These are phyloP conservation scores for Fusarium transvaalense DNA, from an alignment of 2,329 filamentous ascomycete genomes.

Conservation along the genomic window DNA sequence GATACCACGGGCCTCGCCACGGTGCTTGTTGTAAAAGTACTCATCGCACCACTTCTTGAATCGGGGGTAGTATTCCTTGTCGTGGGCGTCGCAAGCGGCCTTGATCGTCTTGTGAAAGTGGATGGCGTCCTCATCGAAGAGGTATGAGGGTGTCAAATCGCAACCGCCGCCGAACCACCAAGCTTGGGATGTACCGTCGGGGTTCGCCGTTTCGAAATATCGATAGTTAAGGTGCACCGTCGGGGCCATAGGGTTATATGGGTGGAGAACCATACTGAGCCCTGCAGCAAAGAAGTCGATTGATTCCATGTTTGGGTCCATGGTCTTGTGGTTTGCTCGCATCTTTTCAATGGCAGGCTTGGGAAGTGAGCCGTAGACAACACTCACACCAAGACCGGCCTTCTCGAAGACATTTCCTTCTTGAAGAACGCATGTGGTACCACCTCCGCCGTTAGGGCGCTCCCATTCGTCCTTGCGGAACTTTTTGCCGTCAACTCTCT, in stretches of 20 bases:
- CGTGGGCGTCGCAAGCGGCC: conserved; percentile 91
- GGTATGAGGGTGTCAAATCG: conserved; percentile 91
- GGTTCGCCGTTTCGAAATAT: conserved; percentile 95
- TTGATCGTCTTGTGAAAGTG: conserved; percentile 97
- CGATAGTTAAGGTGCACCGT: conserved; percentile 99
- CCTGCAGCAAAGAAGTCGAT: conserved; percentile 97
- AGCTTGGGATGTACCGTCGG: conserved; percentile 82
- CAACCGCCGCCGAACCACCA: conserved; percentile 99
- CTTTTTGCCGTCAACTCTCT: conserved; percentile 83
- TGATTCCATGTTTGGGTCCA: conserved; percentile 81
- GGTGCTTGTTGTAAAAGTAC: conserved; percentile 95
- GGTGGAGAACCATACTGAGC: conserved; percentile 92
- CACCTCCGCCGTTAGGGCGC: conserved; percentile 88
- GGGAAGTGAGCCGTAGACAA: conserved; percentile 93
- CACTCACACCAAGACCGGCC: conserved; percentile 92
- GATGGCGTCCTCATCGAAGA: conserved; percentile 96
- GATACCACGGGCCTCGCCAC: conserved; percentile 85
- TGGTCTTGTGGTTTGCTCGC: conserved; percentile 93
- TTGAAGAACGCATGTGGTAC: conserved; percentile 93
- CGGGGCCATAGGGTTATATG: conserved; percentile 94
- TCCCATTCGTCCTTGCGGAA: conserved; percentile 91
- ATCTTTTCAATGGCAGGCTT: conserved; percentile 91
- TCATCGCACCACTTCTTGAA: conserved; percentile 99
- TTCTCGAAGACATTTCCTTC: conserved; percentile 98
- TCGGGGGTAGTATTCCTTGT: conserved; percentile 88